Conservation (phyloP, 2,329 filamentous ascomycete genomes). For the Fusarium pseudoanthophilum region DNA sequence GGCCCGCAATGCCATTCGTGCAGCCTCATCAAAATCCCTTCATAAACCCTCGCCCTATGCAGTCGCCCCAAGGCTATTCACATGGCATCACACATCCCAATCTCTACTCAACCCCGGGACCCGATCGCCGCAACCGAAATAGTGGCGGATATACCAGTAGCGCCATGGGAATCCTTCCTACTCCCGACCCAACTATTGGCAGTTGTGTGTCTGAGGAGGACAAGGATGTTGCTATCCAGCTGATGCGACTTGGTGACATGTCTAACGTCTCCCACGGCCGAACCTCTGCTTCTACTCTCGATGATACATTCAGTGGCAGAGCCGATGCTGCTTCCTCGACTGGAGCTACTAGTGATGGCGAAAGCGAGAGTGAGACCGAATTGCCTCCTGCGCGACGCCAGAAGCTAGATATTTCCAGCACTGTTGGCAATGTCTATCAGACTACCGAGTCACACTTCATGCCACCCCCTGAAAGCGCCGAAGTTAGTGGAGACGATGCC, state of each 20-base stretch:
- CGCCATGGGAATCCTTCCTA: slow-evolving; percentile 75
- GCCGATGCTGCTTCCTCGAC: slow-evolving; percentile 88
- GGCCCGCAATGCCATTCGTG: slow-evolving; percentile 79
- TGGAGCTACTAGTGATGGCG: slow-evolving; percentile 82
- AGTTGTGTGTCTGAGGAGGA: slow-evolving; percentile 97
- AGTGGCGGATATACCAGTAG: slow-evolving; percentile 66
- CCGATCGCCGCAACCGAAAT: slow-evolving; percentile 74
- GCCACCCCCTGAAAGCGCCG: slow-evolving; percentile 60
- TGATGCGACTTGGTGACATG: slow-evolving; percentile 95
- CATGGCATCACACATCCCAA: slow-evolving; percentile 59
- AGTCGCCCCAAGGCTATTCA: slow-evolving; percentile 83
- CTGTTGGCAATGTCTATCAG: slow-evolving; percentile 59
- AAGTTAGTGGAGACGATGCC: slow-evolving; percentile 50
- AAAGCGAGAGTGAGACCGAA: slow-evolving; percentile 73
- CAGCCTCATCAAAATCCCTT: slow-evolving; percentile 83
- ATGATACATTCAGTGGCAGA: slow-evolving; percentile 91
- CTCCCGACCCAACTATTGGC: slow-evolving; percentile 95
- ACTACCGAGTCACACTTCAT: slow-evolving; percentile 65
- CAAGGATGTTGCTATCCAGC: slow-evolving; percentile 92
- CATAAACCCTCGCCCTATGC: slow-evolving; percentile 78
- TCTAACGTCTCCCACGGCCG: slow-evolving; percentile 93
- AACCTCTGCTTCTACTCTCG: slow-evolving; percentile 90
- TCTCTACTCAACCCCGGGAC: slow-evolving; percentile 71
- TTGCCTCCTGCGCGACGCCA: slow-evolving; percentile 68
- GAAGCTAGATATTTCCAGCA: slow-evolving; percentile 60